Conservation (phyloP, 2,329 filamentous ascomycete genomes). For the Aspergillus sp. region DNA sequence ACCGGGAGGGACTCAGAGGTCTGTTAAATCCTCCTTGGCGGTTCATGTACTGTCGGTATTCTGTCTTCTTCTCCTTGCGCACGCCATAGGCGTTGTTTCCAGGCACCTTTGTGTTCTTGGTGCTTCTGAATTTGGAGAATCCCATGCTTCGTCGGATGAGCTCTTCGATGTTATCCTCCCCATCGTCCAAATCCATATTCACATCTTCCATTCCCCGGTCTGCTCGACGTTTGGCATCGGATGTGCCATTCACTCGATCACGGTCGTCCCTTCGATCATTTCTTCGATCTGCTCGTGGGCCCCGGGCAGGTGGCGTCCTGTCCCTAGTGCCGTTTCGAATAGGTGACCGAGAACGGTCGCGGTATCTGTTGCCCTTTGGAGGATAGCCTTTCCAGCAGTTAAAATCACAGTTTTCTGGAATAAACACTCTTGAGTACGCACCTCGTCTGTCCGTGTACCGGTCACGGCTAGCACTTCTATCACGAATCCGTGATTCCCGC, state of each 20-base stretch:
- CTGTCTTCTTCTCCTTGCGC: constrained; percentile 87
- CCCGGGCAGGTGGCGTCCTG: constrained; percentile 39
- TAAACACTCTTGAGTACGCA: constrained; percentile 17
- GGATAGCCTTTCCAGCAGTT: constrained; percentile 24
- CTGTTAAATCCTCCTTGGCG: constrained; percentile 52
- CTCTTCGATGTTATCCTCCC: constrained; percentile 65
- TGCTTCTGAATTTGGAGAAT: constrained; percentile 80
- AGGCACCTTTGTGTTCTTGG: constrained; percentile 82
- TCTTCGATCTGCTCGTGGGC: constrained; percentile 32
- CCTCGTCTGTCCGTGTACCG: constrained; percentile 42
- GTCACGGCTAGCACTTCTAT: constrained; percentile 40
- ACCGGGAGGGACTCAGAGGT: constrained; percentile 48
- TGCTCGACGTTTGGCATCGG: constrained; percentile 18
- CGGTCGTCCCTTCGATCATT: constrained; percentile 31
- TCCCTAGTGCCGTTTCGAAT: constrained; percentile 36
- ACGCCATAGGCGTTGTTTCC: constrained; percentile 84
- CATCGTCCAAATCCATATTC: constrained; percentile 48
- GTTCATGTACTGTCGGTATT: constrained; percentile 95
- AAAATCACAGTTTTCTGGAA: not conserved
- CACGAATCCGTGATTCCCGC: constrained; percentile 40
- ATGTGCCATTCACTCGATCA: constrained; percentile 24
- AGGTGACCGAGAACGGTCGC: constrained; percentile 38
- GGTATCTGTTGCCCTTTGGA: constrained; percentile 34
- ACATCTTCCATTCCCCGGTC: constrained; percentile 33
- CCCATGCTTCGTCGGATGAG: constrained; percentile 87